Evolutionary conservation across 306 rosid genomes (phyloP).

Genomic region (Cucumis cinereus): DNA sequence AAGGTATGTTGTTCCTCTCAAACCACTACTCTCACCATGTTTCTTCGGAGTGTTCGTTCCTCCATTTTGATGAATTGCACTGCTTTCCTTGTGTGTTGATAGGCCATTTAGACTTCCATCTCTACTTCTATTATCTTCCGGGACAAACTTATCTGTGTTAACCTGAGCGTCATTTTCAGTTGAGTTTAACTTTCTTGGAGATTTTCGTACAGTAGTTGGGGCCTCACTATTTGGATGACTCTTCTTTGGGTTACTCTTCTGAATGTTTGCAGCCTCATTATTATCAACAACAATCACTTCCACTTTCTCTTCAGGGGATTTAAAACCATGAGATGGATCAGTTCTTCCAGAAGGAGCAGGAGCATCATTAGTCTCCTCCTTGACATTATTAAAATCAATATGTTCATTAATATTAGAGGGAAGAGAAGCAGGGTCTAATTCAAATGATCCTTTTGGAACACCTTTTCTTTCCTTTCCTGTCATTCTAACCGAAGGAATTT

Average conservation of each 20-base stretch:
- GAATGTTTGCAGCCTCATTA: conserved; percentile 8
- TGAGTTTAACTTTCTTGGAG: conserved; percentile 23
- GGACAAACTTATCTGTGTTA: conserved; percentile 8
- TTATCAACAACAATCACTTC: conserved; percentile 18
- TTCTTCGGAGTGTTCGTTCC: conserved; percentile 30
- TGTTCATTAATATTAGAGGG: conserved; percentile 28
- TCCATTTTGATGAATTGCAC: conserved; percentile 19
- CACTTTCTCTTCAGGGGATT: conserved; percentile 18
- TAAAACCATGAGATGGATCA: background rate
- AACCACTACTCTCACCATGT: conserved; percentile 14
- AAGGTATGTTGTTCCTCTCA: background rate
- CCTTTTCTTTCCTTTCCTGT: conserved; percentile 58
- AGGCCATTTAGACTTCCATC: conserved; percentile 10
- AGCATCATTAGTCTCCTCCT: conserved; percentile 16
- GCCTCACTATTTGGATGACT: conserved; percentile 15
- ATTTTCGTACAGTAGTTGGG: conserved; percentile 20
- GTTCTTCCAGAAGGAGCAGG: conserved; percentile 11
- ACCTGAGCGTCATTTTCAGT: background rate
- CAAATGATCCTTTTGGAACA: conserved; percentile 73
- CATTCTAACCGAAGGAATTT: conserved; percentile 59
- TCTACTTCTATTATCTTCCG: conserved; percentile 12
- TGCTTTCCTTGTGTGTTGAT: conserved; percentile 12
- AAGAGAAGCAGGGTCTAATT: conserved; percentile 75
- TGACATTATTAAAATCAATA: conserved; percentile 13
- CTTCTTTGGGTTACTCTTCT: conserved; percentile 8